Evolutionary conservation across 257 asterid species (phyloP), one percentile per base, ranked within the genome.

Genomic region (Leonotis leonurus): DNA sequence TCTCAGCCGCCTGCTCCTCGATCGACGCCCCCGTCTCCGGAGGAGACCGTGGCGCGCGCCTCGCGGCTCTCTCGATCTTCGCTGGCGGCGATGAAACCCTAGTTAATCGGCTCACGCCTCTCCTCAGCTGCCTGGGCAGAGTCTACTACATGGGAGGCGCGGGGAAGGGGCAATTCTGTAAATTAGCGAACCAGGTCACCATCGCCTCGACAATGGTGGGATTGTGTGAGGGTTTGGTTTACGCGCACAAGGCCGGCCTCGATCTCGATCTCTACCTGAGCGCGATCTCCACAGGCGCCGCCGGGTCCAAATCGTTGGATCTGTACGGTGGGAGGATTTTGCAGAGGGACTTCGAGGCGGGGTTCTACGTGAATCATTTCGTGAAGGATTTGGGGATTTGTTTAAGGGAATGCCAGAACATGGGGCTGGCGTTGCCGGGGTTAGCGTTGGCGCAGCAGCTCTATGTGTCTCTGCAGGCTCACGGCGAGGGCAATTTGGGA

Each of bases 301-400:
- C 96, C 1, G 95, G 98, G 3, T 91, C 96, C 17, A 91, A 91
- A 56, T 91, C 96, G 1, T 36, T 90, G 78, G 96, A 88, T 50
- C 70, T 88, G 81, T 90, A 88, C 46, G 98, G 96, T 39, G 75
- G 39, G 48, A 77, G 95, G 81, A 85, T 88, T 29, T 25, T 84
- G 78, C 62, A 60, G 0, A 76, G 96, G 81, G 96, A 91, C 70
- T 91, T 91, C 3, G 95, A 73, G 50, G 92, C 96, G 1, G 98
- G 96, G 1, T 91, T 91, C 71, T 91, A 88, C 61, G 98, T 91
- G 72, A 84, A 91, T 56, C 96, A 91, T 73, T 91, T 91, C 70
- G 96, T 91, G 2, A 91, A 91, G 76, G 96, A 91, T 75, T 85
- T 88, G 70, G 96, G 98, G n/a, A 91, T 91, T 18, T 88, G 96